A percentile compares a stretch with the other conserved stretches of the same genome.
phyloP scores from a whole-genome alignment of 2,329 filamentous ascomycete species.

The Eutypa lata region DNA sequence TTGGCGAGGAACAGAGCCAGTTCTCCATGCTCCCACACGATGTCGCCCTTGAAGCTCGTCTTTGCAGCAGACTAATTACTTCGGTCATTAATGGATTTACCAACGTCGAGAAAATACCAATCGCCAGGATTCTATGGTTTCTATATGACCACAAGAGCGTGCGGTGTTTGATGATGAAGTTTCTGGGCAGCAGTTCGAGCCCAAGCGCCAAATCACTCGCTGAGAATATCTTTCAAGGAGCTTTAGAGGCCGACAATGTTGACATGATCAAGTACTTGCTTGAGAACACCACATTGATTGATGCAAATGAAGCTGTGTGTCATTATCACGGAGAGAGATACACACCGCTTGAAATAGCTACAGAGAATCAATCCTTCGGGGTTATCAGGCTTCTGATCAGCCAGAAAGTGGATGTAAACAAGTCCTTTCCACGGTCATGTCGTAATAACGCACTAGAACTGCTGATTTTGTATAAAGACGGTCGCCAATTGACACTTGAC shows the following conservation, averaged over 20 bases:
- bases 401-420: constrained; percentile 3
- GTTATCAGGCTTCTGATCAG: constrained; percentile 3
- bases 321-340: not conserved
- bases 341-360: constrained; percentile 5
- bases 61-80: constrained; percentile 5
- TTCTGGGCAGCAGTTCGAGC: not conserved
- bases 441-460: not conserved
- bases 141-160: not conserved
- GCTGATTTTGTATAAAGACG: not conserved
- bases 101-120: constrained; percentile 1
- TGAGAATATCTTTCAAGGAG: constrained; percentile 6
- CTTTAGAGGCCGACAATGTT: constrained; percentile 14
- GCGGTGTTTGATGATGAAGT: not conserved
- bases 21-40: constrained; percentile 1
- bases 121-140: constrained; percentile 2
- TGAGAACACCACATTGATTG: constrained; percentile 1
- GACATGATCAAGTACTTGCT: constrained; percentile 2
- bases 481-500: not conserved
- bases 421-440: not conserved
- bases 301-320: constrained; percentile 5
- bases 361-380: not conserved
- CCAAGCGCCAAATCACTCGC: constrained; percentile 5
- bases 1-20: constrained; percentile 1
- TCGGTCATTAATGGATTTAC: constrained; percentile 4
- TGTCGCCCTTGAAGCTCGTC: constrained; percentile 1